A percentile compares a stretch with the other conserved stretches of the same genome.
These are phyloP conservation scores for Candida dendrica DNA, from an alignment of 805 yeast species.

Conservation along the genomic window DNA sequence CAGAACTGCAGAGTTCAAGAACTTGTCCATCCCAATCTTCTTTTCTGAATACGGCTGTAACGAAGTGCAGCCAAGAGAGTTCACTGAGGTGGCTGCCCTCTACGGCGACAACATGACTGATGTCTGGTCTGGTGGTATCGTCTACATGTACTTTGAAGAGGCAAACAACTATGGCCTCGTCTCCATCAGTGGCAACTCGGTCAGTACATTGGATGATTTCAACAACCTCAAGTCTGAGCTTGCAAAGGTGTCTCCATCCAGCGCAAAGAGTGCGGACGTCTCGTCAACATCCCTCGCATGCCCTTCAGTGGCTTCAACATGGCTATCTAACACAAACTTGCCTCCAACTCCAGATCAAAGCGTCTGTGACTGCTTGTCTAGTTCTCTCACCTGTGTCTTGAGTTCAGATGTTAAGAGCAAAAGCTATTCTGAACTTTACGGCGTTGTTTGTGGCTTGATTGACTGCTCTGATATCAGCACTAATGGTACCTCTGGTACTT, in stretches of 20 bases:
- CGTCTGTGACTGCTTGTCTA: slow-evolving; percentile 56
- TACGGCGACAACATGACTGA: slow-evolving; percentile 70
- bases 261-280: slow-evolving; percentile 30
- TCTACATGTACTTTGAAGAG: slow-evolving; percentile 87
- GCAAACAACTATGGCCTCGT: slow-evolving; percentile 79
- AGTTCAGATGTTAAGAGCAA: slow-evolving; percentile 37
- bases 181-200: slow-evolving; percentile 38
- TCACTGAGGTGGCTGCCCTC: slow-evolving; percentile 66
- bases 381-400: slow-evolving; percentile 54
- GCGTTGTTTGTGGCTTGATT: slow-evolving; percentile 46
- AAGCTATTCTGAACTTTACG: slow-evolving; percentile 57
- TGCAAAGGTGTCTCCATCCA: slow-evolving; percentile 44
- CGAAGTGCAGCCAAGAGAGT: slow-evolving; percentile 61
- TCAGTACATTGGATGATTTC: slow-evolving; percentile 58
- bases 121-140: slow-evolving; percentile 93
- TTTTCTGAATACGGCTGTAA: slow-evolving; percentile 91
- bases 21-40: slow-evolving; percentile 73
- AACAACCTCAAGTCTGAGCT: slow-evolving; percentile 47
- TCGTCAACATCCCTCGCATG: slow-evolving; percentile 33
- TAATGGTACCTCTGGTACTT: slow-evolving; percentile 57
- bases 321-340: slow-evolving; percentile 61
- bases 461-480: slow-evolving; percentile 56
- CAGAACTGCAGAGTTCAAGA: slow-evolving; percentile 64
- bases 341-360: slow-evolving; percentile 74
- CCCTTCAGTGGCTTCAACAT: slow-evolving; percentile 44